Conservation (phyloP, 768 basidiomycete species). For the Tylopilus sp. region DNA sequence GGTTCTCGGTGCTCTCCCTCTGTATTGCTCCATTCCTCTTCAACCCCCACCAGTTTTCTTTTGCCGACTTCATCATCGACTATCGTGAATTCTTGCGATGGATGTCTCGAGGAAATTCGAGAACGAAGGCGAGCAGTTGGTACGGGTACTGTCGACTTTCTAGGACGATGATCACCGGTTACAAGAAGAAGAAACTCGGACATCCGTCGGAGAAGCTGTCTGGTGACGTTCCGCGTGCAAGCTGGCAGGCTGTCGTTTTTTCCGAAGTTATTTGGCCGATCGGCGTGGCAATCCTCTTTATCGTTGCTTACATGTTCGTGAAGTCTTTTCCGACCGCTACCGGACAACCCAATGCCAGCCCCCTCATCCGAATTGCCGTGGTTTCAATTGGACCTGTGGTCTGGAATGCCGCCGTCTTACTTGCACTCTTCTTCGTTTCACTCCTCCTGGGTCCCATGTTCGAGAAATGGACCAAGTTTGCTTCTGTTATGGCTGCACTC, state of each 20-base stretch:
- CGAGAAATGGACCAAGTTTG: conserved; percentile 82
- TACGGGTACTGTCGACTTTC: conserved; percentile 98
- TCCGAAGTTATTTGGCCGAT: conserved; percentile 84
- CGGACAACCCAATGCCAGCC: conserved; percentile 70
- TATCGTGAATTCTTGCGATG: conserved; percentile 97
- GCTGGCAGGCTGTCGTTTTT: conserved; percentile 79
- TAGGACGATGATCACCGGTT: conserved; percentile 96
- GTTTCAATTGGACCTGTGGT: conserved; percentile 91
- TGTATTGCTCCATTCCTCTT: conserved; percentile 98
- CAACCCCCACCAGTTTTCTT: conserved; percentile 99
- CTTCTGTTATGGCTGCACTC: conserved; percentile 86
- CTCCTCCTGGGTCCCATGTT: conserved; percentile 90
- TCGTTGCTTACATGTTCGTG: conserved; percentile 88
- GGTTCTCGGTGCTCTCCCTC: conserved; percentile 92
- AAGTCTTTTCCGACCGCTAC: conserved; percentile 76
- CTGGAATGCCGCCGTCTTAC: conserved; percentile 88
- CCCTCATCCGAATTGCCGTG: conserved; percentile 84
- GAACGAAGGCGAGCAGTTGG: conserved; percentile 97
- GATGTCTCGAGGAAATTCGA: conserved; percentile 99
- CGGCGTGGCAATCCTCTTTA: conserved; percentile 69
- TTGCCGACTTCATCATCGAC: conserved; percentile 96
- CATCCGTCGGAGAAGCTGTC: conserved; percentile 98
- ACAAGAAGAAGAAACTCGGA: conserved; percentile 98
- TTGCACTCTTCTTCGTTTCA: conserved; percentile 87
- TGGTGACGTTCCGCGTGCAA: conserved; percentile 88